Conservation (phyloP, 768 basidiomycete genomes). For the Trametes cubensis region DNA sequence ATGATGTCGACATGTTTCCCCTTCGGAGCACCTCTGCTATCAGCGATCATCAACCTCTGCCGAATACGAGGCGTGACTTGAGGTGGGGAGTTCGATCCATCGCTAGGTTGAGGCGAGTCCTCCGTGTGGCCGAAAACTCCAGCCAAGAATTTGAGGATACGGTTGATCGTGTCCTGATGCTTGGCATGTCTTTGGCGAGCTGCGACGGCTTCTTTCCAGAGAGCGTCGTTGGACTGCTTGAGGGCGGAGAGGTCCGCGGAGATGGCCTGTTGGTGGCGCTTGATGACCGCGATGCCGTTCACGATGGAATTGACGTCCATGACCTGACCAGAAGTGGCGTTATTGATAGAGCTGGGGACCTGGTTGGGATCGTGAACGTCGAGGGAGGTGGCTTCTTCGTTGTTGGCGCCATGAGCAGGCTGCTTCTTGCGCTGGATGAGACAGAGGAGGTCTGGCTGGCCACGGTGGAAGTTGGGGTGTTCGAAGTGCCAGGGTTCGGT, state of each 20-base stretch:
- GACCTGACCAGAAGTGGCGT: conserved; percentile 49
- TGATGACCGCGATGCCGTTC: conserved; percentile 82
- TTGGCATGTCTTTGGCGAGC: conserved; percentile 83
- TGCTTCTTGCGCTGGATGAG: conserved; percentile 87
- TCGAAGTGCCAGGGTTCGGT: conserved; percentile 91
- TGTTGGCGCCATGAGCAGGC: conserved; percentile 38
- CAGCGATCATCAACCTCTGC: conserved; percentile 72
- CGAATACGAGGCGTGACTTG: conserved; percentile 53
- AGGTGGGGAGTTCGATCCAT: conserved; percentile 36
- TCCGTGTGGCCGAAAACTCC: conserved; percentile 75
- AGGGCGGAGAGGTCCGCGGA: conserved; percentile 86
- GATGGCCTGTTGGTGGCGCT: conserved; percentile 91
- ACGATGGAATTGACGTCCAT: conserved; percentile 81
- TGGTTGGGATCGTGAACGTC: conserved; percentile 27
- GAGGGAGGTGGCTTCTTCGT: conserved; percentile 26
- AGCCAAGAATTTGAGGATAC: conserved; percentile 93
- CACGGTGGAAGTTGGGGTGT: conserved; percentile 86
- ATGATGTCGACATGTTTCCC: conserved; percentile 39
- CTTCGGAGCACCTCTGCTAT: conserved; percentile 40
- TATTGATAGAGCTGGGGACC: conserved; percentile 14
- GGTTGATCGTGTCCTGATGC: conserved; percentile 94
- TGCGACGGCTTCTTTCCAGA: conserved; percentile 91
- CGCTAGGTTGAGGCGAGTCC: conserved; percentile 41
- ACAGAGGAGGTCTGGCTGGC: conserved; percentile 84
- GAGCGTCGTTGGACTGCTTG: conserved; percentile 79